Evolutionary conservation across 202 grass and related monocot species (phyloP).

Genomic region (Zoysia matrella): DNA sequence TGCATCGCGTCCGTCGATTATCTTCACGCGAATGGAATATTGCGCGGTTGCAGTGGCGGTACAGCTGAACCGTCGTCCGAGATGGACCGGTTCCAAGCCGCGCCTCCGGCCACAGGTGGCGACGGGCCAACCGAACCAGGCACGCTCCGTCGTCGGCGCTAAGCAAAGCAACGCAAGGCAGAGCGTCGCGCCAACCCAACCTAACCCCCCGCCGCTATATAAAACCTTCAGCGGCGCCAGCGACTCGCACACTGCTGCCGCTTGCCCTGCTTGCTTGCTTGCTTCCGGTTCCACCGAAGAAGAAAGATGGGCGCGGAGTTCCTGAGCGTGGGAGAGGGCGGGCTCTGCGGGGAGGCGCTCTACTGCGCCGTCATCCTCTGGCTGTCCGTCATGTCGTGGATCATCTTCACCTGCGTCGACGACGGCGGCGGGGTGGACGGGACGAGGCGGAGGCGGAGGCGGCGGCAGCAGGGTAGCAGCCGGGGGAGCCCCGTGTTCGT

Average conservation of each 20-base stretch:
- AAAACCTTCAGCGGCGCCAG: too few relatives aligned
- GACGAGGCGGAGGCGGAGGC: conserved; percentile 24
- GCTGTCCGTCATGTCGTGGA: conserved; percentile 78
- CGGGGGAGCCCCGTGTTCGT: conserved; percentile 56
- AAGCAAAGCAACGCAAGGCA: conserved; percentile 9
- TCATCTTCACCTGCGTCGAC: conserved; percentile 77
- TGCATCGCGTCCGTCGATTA: not conserved
- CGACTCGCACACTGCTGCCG: not conserved
- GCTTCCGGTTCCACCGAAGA: too few relatives aligned
- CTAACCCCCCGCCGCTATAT: not conserved
- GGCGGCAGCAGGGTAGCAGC: conserved; percentile 1
- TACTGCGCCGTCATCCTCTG: conserved; percentile 84
- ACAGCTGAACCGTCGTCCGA: not conserved
- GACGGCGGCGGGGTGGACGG: not conserved
- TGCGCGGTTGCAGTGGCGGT: not conserved
- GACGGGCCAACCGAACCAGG: not conserved
- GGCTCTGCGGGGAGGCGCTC: conserved; percentile 68
- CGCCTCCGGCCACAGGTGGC: conserved; percentile 2
- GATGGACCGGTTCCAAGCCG: conserved; percentile 33
- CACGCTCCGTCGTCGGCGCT: conserved; percentile 17
- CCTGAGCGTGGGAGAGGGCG: conserved; percentile 42
- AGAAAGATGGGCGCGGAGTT: conserved; percentile 40
- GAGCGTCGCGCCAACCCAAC: not conserved
- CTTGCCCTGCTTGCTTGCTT: too few relatives aligned
- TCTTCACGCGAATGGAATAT: not conserved